These are phyloP conservation scores for Tylopilus sp. DNA, from an alignment of 768 basidiomycete species.

Conservation along the genomic window DNA sequence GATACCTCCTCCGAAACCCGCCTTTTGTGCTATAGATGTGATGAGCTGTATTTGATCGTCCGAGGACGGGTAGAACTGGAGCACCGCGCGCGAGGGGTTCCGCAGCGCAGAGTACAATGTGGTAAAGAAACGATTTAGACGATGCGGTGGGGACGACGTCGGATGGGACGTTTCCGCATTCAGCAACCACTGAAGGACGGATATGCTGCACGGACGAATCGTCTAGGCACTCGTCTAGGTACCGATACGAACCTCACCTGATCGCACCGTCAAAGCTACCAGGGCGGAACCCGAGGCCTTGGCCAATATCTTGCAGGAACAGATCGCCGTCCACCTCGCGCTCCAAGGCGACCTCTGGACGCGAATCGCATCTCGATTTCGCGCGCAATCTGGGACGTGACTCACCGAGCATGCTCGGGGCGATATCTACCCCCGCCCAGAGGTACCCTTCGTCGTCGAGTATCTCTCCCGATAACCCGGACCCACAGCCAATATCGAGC, in stretches of 20 bases:
- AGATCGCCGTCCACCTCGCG: conserved; percentile 95
- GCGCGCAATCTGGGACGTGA: background rate
- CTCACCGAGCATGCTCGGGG: conserved; percentile 95
- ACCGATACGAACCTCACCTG: conserved; percentile 49
- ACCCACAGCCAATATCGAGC: conserved; percentile 95
- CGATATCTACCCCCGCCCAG: conserved; percentile 93
- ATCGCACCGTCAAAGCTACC: conserved; percentile 98
- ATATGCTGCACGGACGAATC: conserved; percentile 60
- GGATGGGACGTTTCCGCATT: conserved; percentile 93
- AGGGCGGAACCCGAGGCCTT: conserved; percentile 95
- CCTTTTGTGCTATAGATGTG: conserved; percentile 86
- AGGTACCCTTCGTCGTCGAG: conserved; percentile 90
- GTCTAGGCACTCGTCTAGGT: background rate
- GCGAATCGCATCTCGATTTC: background rate
- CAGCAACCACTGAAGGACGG: conserved; percentile 97
- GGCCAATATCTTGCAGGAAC: conserved; percentile 96
- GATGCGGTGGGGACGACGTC: conserved; percentile 86
- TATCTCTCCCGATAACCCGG: conserved; percentile 95
- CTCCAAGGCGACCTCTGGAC: conserved; percentile 88
- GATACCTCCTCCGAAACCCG: conserved; percentile 95
- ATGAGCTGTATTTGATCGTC: conserved; percentile 98
- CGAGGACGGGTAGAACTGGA: conserved; percentile 95
- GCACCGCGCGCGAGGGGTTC: conserved; percentile 80
- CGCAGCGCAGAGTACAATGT: conserved; percentile 83
- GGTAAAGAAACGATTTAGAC: conserved; percentile 85